Evolutionary conservation across 1,284 basidiomycete genomes (phyloP).

Genomic region (Boletus holoroseus): DNA sequence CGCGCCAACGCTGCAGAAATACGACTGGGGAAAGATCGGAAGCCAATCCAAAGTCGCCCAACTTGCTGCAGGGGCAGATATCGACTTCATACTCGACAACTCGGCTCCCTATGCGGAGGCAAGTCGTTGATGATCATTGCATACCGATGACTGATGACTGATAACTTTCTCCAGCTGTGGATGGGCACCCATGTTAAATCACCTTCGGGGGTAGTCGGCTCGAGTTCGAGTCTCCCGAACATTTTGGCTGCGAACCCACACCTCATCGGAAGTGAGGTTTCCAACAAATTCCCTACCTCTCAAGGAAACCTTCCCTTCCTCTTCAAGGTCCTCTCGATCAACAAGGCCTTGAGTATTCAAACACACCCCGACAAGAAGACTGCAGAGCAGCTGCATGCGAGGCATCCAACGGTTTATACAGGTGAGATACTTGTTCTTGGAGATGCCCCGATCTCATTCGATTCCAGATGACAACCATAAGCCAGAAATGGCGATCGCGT

Average conservation of each 20-base stretch:
- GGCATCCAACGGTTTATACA: constrained; percentile 85
- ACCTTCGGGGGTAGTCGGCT: constrained; percentile 62
- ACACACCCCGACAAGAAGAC: constrained; percentile 93
- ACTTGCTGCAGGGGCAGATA: constrained; percentile 27
- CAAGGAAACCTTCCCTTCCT: constrained; percentile 84
- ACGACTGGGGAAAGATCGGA: constrained; percentile 72
- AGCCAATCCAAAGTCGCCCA: constrained; percentile 57
- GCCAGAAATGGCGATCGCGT: constrained; percentile 96
- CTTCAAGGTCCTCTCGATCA: constrained; percentile 91
- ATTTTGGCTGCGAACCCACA: constrained; percentile 62
- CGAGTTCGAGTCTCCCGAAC: constrained; percentile 48
- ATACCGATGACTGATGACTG: constrained; percentile 1
- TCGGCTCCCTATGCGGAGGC: constrained; percentile 54
- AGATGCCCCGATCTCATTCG: constrained; percentile 7
- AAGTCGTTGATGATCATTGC: constrained; percentile 15
- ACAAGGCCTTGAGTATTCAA: constrained; percentile 94
- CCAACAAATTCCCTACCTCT: constrained; percentile 54
- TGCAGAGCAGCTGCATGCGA: constrained; percentile 70
- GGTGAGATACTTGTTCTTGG: constrained; percentile 44
- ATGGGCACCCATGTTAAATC: constrained; percentile 96
- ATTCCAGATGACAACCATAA: constrained; percentile 81
- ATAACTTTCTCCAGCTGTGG: constrained; percentile 66
- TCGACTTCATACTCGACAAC: constrained; percentile 43
- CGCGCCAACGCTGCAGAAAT: constrained; percentile 62
- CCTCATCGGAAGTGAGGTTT: constrained; percentile 64